Base-by-base conservation (phyloP, 2,329 filamentous ascomycete genomes). In the Hymenoscyphus infarciens region DNA sequence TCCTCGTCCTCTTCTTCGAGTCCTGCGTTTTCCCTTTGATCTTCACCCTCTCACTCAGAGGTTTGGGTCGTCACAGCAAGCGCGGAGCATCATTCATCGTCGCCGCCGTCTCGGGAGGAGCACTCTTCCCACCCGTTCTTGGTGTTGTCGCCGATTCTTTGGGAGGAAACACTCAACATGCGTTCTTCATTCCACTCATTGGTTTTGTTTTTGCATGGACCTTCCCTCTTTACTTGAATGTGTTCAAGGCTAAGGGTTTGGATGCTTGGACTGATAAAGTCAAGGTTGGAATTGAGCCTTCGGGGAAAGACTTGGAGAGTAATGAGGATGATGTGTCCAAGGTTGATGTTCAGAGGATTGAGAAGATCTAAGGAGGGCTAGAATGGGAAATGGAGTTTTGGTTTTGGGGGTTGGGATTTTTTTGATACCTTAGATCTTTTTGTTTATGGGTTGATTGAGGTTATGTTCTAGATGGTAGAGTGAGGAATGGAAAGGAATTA, bases 11-110 rank as follows among this genome's bases (percentile, higher is more conserved):
- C 67, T 91, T 96, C 75, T 91, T 90, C 71, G 91, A 93, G 74
- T 89, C 87, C 0, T 90, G 91, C 63, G 86, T 91, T 70, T 96
- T 91, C 81, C 92, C 92, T 0, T 87, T 92, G 1, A 88, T 95
- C 66, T 92, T 93, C 68, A 86, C 89, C 1, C 82, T 96, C 11
- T 89, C 89, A 1, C 87, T 96, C 66, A 85, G 90, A 4, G 91
- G 91, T 1, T 84, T 96, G 42, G 91, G 92, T 1, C 83, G 85
- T 22, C 84, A 92, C 69, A 92, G 88, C 6, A 96, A 96, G 77
- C 84, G 89, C 55, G 91, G 90, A 1, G 87, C 88, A 0, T 89
- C 89, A 1, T 92, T 87, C 75, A 88, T 96, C 68, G 90, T 93
- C 0, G 69, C 70, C 1, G 60, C 64, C 7, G 67, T 69, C 10